phyloP scores from a whole-genome alignment of 1,284 basidiomycete species.

The Puccinia polysora region DNA sequence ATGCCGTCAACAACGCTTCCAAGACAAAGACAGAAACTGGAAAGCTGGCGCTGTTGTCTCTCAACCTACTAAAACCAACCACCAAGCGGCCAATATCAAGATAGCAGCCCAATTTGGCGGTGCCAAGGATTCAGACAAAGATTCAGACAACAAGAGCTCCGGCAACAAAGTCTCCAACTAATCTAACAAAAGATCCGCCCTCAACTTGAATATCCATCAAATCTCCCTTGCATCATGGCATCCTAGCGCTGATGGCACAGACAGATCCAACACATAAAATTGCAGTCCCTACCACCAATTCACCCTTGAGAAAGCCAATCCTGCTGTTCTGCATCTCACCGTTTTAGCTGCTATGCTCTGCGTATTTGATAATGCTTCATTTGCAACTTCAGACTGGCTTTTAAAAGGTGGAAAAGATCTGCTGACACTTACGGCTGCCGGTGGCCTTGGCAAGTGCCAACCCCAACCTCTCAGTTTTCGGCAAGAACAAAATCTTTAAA shows the following conservation, averaged over 20 bases:
- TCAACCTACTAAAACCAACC: not conserved
- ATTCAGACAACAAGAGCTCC: constrained; percentile 1
- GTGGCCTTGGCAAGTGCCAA: not conserved
- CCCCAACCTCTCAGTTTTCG: not conserved
- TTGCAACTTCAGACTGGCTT: constrained; percentile 12
- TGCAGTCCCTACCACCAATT: constrained; percentile 17
- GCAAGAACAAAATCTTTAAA: not conserved
- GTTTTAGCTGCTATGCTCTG: not conserved
- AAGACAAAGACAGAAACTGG: constrained; percentile 11
- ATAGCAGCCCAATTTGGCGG: not conserved
- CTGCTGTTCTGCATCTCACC: constrained; percentile 3
- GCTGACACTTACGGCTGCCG: not conserved
- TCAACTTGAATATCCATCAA: not conserved
- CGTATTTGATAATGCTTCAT: constrained; percentile 20
- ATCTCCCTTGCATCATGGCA: not conserved
- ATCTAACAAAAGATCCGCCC: not conserved
- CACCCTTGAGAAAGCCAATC: constrained; percentile 6
- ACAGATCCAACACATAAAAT: not conserved
- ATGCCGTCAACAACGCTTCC: constrained; percentile 8
- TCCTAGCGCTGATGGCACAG: not conserved
- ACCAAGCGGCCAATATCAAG: not conserved
- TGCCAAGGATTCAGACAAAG: not conserved
- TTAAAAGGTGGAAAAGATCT: constrained; percentile 8
- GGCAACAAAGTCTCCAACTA: not conserved
- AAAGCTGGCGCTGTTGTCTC: not conserved